These are phyloP conservation scores for Xylaria sp. DNA, from an alignment of 2,329 filamentous ascomycete species.

Conservation along the genomic window DNA sequence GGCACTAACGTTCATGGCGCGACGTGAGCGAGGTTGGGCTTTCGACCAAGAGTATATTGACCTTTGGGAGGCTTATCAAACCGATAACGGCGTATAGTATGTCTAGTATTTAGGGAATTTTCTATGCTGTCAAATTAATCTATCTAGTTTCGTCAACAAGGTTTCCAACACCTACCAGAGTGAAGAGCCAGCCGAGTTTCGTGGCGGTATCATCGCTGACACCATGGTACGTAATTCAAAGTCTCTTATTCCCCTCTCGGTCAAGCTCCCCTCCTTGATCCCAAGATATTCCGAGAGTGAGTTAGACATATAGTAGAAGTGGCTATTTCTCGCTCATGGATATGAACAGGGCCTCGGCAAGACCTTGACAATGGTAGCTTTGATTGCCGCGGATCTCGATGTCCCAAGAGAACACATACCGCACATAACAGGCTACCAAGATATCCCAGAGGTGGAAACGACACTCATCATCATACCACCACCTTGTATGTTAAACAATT, in stretches of 20 bases:
- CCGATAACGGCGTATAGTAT: constrained; percentile 4
- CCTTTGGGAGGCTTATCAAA: constrained; percentile 20
- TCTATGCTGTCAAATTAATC: neutral
- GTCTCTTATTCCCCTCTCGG: no score
- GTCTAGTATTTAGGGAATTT: neutral
- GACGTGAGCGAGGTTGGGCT: constrained; percentile 25
- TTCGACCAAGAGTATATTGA: constrained; percentile 15
- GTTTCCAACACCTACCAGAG: constrained; percentile 37
- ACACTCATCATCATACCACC: constrained; percentile 55
- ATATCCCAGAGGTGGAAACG: neutral
- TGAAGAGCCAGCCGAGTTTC: constrained; percentile 52
- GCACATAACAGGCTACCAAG: no score
- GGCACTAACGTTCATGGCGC: constrained; percentile 29
- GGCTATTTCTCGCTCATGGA: no score
- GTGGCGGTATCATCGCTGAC: constrained; percentile 59
- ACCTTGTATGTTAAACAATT: constrained; percentile 4
- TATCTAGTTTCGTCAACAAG: constrained; percentile 51
- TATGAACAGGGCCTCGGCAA: constrained; percentile 56
- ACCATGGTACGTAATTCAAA: constrained; percentile 52
- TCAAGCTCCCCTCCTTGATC: no score
- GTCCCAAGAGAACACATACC: neutral
- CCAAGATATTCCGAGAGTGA: no score
- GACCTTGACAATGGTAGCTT: constrained; percentile 57
- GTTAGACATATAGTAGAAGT: no score
- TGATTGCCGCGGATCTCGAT: constrained; percentile 48